These are phyloP conservation scores for Gossypium australe DNA, from an alignment of 345 rosid species.

Conservation along the genomic window DNA sequence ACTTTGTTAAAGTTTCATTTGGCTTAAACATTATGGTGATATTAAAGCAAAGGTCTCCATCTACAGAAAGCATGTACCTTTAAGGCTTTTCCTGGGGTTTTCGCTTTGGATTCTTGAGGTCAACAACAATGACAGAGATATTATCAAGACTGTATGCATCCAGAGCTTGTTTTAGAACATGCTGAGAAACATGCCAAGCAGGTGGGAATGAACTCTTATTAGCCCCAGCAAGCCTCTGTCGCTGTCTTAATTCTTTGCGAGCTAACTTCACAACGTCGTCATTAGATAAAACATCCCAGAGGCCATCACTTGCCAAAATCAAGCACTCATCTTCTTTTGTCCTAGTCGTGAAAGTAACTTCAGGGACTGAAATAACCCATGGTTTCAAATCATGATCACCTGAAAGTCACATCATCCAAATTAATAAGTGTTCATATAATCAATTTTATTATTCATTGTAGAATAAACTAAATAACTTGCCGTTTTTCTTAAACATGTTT, in stretches of 20 bases:
- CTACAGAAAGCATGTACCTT: background rate
- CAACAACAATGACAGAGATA: constrained; percentile 53
- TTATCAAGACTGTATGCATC: constrained; percentile 29
- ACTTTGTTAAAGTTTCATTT: background rate
- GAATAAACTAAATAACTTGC: too few relatives aligned
- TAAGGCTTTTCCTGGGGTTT: constrained; percentile 23
- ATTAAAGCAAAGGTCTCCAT: background rate
- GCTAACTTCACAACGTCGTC: constrained; percentile 53
- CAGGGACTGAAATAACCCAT: constrained; percentile 56
- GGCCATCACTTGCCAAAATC: constrained; percentile 61
- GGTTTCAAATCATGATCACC: constrained; percentile 58
- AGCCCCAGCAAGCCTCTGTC: constrained; percentile 21
- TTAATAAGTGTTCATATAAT: background rate
- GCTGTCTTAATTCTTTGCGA: constrained; percentile 34
- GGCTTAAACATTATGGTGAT: background rate
- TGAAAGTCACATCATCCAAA: constrained; percentile 12
- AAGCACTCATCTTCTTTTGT: constrained; percentile 53
- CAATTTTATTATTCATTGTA: background rate
- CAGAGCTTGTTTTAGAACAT: constrained; percentile 16
- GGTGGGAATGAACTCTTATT: constrained; percentile 5
- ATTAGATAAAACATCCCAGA: constrained; percentile 63
- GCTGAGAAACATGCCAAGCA: constrained; percentile 17
- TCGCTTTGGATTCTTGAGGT: constrained; percentile 37
- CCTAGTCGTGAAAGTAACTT: constrained; percentile 41
- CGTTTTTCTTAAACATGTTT: too few relatives aligned